A percentile compares a stretch with the other conserved stretches of the same genome.
These are phyloP conservation scores for Aspergillus oerlinghausenensis DNA, from an alignment of 2,329 filamentous ascomycete genomes.

Conservation along the genomic window DNA sequence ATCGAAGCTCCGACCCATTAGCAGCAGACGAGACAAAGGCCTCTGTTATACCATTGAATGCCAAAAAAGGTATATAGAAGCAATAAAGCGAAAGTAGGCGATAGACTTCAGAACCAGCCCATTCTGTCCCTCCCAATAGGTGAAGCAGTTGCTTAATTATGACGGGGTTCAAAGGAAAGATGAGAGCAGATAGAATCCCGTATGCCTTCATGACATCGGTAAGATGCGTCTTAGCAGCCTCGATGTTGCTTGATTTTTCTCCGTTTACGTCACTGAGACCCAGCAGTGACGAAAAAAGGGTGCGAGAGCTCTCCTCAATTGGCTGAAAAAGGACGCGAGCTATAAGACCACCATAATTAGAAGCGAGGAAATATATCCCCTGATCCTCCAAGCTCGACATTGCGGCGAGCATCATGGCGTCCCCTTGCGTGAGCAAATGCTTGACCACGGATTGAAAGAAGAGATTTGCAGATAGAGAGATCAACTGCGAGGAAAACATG, in stretches of 20 bases:
- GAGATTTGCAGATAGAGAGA: conserved; percentile 72
- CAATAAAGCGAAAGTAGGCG: conserved; percentile 74
- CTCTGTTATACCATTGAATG: conserved; percentile 85
- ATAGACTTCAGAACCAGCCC: conserved; percentile 70
- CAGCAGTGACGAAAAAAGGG: conserved; percentile 80
- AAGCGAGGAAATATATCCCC: conserved; percentile 86
- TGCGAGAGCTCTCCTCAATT: conserved; percentile 87
- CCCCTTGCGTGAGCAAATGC: conserved; percentile 89
- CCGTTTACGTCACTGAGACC: conserved; percentile 31
- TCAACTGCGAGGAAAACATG: conserved; percentile 65
- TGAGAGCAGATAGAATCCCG: conserved; percentile 64
- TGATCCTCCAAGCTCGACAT: conserved; percentile 75
- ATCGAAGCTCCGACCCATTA: conserved; percentile 66
- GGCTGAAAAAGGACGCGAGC: conserved; percentile 90
- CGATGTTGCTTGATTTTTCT: conserved; percentile 13
- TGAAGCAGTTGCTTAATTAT: conserved; percentile 69
- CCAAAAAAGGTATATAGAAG: conserved; percentile 89
- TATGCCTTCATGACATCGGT: conserved; percentile 64
- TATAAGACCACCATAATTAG: conserved; percentile 87
- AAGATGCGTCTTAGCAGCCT: conserved; percentile 29
- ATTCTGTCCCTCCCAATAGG: conserved; percentile 70
- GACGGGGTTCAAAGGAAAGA: conserved; percentile 67
- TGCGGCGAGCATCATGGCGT: conserved; percentile 78
- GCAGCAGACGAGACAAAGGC: conserved; percentile 90
- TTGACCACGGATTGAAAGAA: conserved; percentile 87